Evolutionary conservation across 1,284 basidiomycete species (phyloP).

Genomic region (Mycena citricolor): DNA sequence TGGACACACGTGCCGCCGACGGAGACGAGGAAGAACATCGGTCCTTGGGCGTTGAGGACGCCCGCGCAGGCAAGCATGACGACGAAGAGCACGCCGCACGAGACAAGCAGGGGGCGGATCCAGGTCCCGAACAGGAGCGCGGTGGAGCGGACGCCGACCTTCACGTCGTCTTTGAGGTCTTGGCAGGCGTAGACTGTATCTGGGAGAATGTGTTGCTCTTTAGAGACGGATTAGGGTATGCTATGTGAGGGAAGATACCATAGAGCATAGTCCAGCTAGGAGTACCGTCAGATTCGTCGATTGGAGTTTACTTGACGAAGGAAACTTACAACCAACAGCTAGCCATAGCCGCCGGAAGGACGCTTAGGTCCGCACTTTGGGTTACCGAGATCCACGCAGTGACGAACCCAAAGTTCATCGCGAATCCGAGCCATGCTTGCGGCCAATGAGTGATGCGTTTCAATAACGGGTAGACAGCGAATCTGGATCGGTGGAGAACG

Average conservation of each 20-base stretch:
- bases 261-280: conserved; percentile 69
- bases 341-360: conserved; percentile 37
- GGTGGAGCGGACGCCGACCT: conserved; percentile 54
- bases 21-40: conserved; percentile 52
- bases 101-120: conserved; percentile 53
- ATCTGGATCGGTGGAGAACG: conserved; percentile 26
- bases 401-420: conserved; percentile 54
- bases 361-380: conserved; percentile 35
- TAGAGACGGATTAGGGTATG: background rate
- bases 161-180: conserved; percentile 51
- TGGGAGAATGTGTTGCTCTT: too few species aligned
- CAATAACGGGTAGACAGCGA: conserved; percentile 50
- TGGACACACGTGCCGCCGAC: conserved; percentile 47
- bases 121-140: conserved; percentile 55
- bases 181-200: conserved; percentile 63
- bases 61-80: conserved; percentile 49
- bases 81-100: conserved; percentile 51
- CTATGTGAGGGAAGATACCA: conserved; percentile 34
- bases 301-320: conserved; percentile 18
- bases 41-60: conserved; percentile 47
- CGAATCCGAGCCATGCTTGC: conserved; percentile 70
- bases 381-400: conserved; percentile 47
- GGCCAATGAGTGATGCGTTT: conserved; percentile 74
- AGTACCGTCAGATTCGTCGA: conserved; percentile 30
- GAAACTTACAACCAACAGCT: conserved; percentile 47